Conservation (phyloP, 352 stramenopile genomes). For the Globisporangium solare region DNA sequence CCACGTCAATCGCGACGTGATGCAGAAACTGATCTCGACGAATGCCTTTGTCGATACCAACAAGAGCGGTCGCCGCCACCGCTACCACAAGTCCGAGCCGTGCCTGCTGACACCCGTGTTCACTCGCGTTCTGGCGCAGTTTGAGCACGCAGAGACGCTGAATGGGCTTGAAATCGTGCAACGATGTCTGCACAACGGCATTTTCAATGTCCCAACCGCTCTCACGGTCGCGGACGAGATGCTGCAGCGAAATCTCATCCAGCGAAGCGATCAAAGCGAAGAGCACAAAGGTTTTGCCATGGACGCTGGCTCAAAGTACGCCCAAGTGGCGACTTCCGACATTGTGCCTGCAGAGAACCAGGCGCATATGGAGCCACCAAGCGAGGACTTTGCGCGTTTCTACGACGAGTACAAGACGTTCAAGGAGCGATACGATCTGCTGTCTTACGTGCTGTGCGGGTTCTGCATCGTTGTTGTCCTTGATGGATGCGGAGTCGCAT, state of each 20-base stretch:
- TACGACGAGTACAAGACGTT: conserved; percentile 20
- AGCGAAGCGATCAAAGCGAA: conserved; percentile 6
- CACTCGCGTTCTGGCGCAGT: neutral
- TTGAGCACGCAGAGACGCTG: conserved; percentile 17
- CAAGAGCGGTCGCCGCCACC: neutral
- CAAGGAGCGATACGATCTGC: conserved; percentile 21
- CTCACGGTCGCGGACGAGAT: conserved; percentile 30
- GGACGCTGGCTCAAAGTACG: conserved; percentile 6
- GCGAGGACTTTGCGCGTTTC: conserved; percentile 24
- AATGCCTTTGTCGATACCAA: conserved; percentile 1
- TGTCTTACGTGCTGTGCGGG: conserved; percentile 33
- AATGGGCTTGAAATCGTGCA: conserved; percentile 35
- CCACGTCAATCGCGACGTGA: conserved; percentile 17
- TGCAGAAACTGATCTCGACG: conserved; percentile 2
- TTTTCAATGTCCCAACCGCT: conserved; percentile 36
- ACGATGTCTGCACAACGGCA: conserved; percentile 31
- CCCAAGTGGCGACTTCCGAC: neutral
- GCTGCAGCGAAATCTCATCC: conserved; percentile 25
- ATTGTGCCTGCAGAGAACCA: conserved; percentile 1
- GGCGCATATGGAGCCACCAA: conserved; percentile 6
- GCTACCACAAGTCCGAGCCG: conserved; percentile 6
- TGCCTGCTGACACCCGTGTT: conserved; percentile 12
- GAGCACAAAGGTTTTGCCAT: conserved; percentile 10
- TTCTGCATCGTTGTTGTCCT: conserved; percentile 34
- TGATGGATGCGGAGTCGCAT: conserved; percentile 23